Conservation (phyloP, 352 stramenopile genomes). For the Phytopythium mirpurense region DNA sequence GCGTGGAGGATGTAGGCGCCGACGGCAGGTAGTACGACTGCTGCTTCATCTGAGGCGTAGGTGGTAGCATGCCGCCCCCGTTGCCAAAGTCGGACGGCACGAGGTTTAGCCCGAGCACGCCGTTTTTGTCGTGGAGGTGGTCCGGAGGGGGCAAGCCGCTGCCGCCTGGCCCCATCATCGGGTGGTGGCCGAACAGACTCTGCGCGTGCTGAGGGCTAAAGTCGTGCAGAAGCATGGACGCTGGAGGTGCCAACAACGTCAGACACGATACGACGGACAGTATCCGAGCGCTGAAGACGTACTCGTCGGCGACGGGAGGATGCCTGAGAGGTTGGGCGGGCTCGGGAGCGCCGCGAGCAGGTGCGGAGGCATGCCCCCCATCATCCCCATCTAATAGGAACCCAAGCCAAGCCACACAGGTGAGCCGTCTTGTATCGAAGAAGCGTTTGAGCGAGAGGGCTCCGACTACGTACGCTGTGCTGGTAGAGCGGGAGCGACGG, state of each 20-base stretch:
- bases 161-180: constrained; percentile 14
- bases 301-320: constrained; percentile 79
- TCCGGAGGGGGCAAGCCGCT: constrained; percentile 21
- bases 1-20: constrained; percentile 7
- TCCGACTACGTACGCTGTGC: constrained; percentile 38
- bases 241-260: constrained; percentile 15
- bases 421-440: too few relatives aligned
- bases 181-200: constrained; percentile 45
- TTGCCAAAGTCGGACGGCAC: constrained; percentile 60
- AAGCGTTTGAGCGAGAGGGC: too few relatives aligned
- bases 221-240: constrained; percentile 74
- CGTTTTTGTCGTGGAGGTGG: constrained; percentile 35
- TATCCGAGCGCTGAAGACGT: too few relatives aligned
- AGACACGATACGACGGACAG: too few relatives aligned
- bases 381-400: constrained; percentile 54
- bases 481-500: constrained; percentile 66
- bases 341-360: constrained; percentile 64
- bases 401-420: not conserved
- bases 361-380: constrained; percentile 44
- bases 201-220: constrained; percentile 60
- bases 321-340: constrained; percentile 64
- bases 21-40: constrained; percentile 27
- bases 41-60: constrained; percentile 34
- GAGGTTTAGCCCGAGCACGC: constrained; percentile 54
- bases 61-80: constrained; percentile 9